These are phyloP conservation scores for Phaeophleospora eucalypticola DNA, from an alignment of 2,329 filamentous ascomycete genomes.

Conservation along the genomic window DNA sequence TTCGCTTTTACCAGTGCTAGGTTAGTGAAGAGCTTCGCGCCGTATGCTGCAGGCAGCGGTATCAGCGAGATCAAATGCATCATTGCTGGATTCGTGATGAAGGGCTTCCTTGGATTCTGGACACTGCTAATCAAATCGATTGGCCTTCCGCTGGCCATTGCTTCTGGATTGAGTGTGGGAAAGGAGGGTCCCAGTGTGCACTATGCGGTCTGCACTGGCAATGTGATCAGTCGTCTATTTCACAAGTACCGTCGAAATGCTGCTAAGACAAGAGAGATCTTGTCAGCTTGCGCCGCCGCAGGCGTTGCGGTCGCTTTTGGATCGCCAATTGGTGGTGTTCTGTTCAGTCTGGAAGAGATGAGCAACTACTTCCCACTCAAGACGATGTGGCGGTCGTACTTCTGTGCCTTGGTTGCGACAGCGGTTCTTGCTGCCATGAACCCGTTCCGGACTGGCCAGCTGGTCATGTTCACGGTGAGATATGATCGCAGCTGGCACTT, in stretches of 20 bases:
- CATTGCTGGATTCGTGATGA: constrained; percentile 98
- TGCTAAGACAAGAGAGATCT: constrained; percentile 88
- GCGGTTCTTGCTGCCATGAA: constrained; percentile 94
- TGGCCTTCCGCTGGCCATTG: constrained; percentile 84
- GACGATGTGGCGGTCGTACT: constrained; percentile 97
- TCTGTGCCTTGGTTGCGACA: constrained; percentile 92
- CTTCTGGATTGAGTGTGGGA: constrained; percentile 87
- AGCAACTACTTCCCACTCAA: constrained; percentile 94
- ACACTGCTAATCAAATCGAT: constrained; percentile 93
- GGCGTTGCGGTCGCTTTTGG: constrained; percentile 96
- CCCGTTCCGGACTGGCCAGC: constrained; percentile 89
- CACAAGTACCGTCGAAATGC: constrained; percentile 88
- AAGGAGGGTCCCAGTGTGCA: constrained; percentile 99
- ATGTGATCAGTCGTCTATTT: constrained; percentile 90
- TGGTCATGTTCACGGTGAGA: constrained; percentile 98
- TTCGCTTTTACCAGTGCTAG: constrained; percentile 80
- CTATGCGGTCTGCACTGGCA: constrained; percentile 95
- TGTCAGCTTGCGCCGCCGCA: constrained; percentile 90
- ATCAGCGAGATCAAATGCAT: constrained; percentile 99
- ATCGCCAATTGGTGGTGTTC: constrained; percentile 90
- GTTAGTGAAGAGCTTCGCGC: constrained; percentile 85
- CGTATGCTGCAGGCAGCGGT: constrained; percentile 92
- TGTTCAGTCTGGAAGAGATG: constrained; percentile 98
- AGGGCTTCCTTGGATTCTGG: constrained; percentile 88
- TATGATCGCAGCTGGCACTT: constrained; percentile 98